Conservation (phyloP, 345 rosid genomes). For the Lagerstroemia speciosa region DNA sequence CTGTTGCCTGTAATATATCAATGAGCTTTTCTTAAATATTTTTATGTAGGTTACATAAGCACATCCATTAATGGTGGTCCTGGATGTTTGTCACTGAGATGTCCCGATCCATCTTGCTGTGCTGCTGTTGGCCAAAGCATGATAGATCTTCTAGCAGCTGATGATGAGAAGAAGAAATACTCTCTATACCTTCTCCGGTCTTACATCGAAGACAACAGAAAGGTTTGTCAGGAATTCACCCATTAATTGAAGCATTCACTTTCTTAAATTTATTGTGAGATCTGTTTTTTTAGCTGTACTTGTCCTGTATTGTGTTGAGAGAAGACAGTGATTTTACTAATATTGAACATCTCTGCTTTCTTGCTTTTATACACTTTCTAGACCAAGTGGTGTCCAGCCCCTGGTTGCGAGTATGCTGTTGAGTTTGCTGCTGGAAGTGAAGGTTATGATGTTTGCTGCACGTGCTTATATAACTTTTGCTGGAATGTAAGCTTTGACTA, state of each 20-base stretch:
- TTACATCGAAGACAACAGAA: constrained; percentile 82
- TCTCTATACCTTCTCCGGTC: constrained; percentile 77
- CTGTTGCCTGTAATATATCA: background rate
- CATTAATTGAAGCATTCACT: background rate
- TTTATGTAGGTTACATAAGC: constrained; percentile 54
- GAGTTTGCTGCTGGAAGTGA: constrained; percentile 72
- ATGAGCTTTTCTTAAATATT: background rate
- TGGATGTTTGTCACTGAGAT: constrained; percentile 79
- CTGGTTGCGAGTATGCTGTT: constrained; percentile 88
- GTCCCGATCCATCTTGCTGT: constrained; percentile 81
- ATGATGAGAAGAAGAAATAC: constrained; percentile 64
- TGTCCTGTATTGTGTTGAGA: background rate
- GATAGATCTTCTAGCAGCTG: constrained; percentile 49
- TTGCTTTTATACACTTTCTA: constrained; percentile 11
- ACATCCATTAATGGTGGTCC: constrained; percentile 82
- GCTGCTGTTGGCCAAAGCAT: constrained; percentile 78
- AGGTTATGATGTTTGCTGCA: constrained; percentile 72
- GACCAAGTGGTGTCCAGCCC: constrained; percentile 99
- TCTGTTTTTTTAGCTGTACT: background rate
- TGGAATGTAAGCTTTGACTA: constrained; percentile 50
- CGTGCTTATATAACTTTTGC: constrained; percentile 74
- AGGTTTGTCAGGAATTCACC: constrained; percentile 40
- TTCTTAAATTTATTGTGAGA: background rate
- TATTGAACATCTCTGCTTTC: background rate
- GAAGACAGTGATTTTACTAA: background rate